Base-by-base conservation (phyloP, 139 green algal species). In the Chlamydomonas eustigma region DNA sequence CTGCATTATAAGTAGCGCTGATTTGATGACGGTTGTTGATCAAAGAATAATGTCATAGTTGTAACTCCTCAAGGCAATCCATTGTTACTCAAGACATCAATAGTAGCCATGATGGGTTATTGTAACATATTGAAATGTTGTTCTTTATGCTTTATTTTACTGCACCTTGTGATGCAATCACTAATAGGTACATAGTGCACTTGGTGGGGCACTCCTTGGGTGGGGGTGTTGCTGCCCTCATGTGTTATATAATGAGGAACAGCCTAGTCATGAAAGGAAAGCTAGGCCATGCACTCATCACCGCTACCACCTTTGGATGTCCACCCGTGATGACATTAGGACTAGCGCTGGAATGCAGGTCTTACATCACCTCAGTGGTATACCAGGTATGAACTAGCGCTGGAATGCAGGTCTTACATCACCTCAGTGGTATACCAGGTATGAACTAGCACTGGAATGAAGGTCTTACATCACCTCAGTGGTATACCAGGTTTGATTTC, bases 161-260 rank as follows among this genome's bases (percentile, higher is more conserved):
- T n/a, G n/a, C n/a, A 63, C 50, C 18, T 22, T 22, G 18, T 63
- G 50, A 63, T 63, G 50, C 50, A 18, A 63, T 22, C 50, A 68
- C 6, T 30, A 37, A 30, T 68, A 68, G 31, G 31, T 85, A 78
- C 74, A 35, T 51, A 25, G 32, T 84, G 37, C 34, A 80, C 50
- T 44, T 84, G 51, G 73, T 85, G 44, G 82, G 85, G 1, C 82
- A 88, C 65, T 87, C 77, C 1, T 35, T 90, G 50, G 82, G 82
- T 39, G 85, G 83, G 35, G 78, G 77, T 22, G 80, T 87, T 36
- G 85, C 85, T 35, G 83, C 77, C 6, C 78, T 90, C 71, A 39
- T 77, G 37, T 77, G 77, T 24, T 71, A 84, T 32, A 81, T 87
- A 67, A 73, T 90, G 63, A 68, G 76, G 2, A 37, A 35, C 50